Base-by-base conservation (phyloP, 116 monocot species). In the Thalassia testudinum region DNA sequence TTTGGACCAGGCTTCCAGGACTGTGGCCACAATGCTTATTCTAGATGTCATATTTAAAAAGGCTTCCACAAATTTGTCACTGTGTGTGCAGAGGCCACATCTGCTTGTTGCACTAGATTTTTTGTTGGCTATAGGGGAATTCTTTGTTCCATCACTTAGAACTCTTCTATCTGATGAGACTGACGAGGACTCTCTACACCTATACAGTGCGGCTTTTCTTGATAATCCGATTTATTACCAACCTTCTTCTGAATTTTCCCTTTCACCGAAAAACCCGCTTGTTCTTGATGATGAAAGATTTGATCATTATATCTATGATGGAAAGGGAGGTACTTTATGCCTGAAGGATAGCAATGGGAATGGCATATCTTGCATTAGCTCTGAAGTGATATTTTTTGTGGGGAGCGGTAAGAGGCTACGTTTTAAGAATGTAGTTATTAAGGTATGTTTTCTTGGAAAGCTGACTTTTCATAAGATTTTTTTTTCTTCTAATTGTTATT, bases 71-170 rank as follows among this genome's bases (percentile, higher is more conserved):
- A 72, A 60, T 53, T 45, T 99, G 48, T 85, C 75, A 40, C 22
- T 99, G 7, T 80, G 72, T 67, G 55, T 99, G 22, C 97, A 99
- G 55, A 79, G 85, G 44, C 97, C 97, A 29, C 85, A 72, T 57
- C 72, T 99, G 53, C 86, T 99, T 42, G 97, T 99, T 30, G 97
- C 85, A 7, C 86, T 90, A 63, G 97, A 90, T 50, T 90, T 90
- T 66, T 59, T 99, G 51, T 68, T 90, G 15, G 90, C 82, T 28
- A 51, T 77, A 52, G 60, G 65, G 12, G 86, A 99, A 63, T 99
- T 99, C 54, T 99, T 99, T 74, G 79, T 77, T 17, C 97, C 97
- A 25, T 77, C 82, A 49, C 65, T 89, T 57, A 71, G 73, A 23
- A 71, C 50, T 26, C 56, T 82, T 22, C 54, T 99, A 26, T 82